A percentile compares a stretch with the other conserved stretches of the same genome.
Evolutionary conservation across 495 filamentous ascomycete species (phyloP).

Genomic region (Annulohypoxylon maeteangense): DNA sequence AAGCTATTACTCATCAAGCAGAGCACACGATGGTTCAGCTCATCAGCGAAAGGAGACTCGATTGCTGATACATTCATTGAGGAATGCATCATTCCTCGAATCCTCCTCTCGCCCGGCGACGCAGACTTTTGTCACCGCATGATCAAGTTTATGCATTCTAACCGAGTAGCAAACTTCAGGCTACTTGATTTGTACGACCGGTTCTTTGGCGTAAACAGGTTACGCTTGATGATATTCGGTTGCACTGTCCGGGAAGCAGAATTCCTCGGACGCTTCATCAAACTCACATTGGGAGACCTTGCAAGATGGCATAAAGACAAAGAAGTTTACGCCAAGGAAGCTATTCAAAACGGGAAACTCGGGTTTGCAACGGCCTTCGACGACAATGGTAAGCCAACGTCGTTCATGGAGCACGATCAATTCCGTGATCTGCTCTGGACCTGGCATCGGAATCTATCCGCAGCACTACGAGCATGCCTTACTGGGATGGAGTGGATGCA

Average conservation of each 20-base stretch:
- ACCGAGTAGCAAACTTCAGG: conserved; percentile 84
- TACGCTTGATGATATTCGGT: conserved; percentile 83
- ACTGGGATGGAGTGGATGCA: conserved; percentile 93
- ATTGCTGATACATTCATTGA: conserved; percentile 82
- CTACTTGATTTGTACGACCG: conserved; percentile 85
- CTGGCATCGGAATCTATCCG: conserved; percentile 85
- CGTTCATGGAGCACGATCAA: conserved; percentile 82
- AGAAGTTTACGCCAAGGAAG: conserved; percentile 80
- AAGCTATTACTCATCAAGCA: conserved; percentile 75
- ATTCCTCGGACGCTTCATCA: conserved; percentile 88
- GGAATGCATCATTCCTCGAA: conserved; percentile 87
- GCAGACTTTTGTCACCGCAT: conserved; percentile 87
- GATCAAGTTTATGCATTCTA: conserved; percentile 83
- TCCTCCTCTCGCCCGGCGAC: conserved; percentile 84
- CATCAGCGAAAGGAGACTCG: conserved; percentile 73
- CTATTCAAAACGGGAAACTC: conserved; percentile 61
- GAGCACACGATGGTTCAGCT: conserved; percentile 63
- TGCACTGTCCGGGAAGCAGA: conserved; percentile 91
- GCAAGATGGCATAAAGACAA: conserved; percentile 84
- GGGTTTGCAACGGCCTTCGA: conserved; percentile 71
- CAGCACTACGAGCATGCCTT: conserved; percentile 81
- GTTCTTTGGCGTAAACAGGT: conserved; percentile 80
- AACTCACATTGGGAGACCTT: conserved; percentile 80
- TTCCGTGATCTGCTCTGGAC: conserved; percentile 86
- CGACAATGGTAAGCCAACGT: conserved; percentile 70